Conservation (phyloP, 345 rosid genomes). For the Noccaea bulbosa region DNA sequence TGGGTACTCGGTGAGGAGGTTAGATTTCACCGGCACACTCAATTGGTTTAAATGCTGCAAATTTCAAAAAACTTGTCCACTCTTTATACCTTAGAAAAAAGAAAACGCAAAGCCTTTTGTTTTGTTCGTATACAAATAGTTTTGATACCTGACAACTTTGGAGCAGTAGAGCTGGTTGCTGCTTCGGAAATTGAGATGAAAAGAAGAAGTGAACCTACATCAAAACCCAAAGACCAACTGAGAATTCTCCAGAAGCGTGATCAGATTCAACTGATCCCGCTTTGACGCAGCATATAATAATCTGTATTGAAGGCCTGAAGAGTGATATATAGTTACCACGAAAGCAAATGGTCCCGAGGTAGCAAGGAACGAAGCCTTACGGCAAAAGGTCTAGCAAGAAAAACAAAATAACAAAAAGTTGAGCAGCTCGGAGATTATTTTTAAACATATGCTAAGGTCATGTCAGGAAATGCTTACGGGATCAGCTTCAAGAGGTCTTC, state of each 20-base stretch:
- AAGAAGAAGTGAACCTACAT: conserved; percentile 72
- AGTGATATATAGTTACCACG: conserved; percentile 55
- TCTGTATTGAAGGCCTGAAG: neutral
- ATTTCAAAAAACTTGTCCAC: neutral
- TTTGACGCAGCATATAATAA: neutral
- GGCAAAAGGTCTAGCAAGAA: conserved; percentile 71
- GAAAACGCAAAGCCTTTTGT: neutral
- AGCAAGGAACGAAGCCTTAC: conserved; percentile 72
- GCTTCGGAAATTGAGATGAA: conserved; percentile 85
- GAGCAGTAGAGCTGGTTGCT: conserved; percentile 74
- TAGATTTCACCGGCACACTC: conserved; percentile 66
- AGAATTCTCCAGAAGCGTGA: conserved; percentile 5
- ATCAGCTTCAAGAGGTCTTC: conserved; percentile 93
- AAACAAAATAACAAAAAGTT: conserved; percentile 30
- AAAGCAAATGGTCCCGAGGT: conserved; percentile 73
- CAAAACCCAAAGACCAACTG: conserved; percentile 10
- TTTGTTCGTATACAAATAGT: neutral
- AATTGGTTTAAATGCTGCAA: conserved; percentile 66
- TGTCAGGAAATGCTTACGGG: conserved; percentile 55
- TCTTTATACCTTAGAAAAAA: conserved; percentile 1
- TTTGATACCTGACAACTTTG: conserved; percentile 81
- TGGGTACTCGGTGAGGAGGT: conserved; percentile 67
- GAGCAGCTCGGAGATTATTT: conserved; percentile 7
- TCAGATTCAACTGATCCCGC: neutral
- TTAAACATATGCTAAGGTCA: conserved; percentile 1